Conservation (phyloP, 192 early-diverging fungal species). For the Glomus cerebriforme region DNA sequence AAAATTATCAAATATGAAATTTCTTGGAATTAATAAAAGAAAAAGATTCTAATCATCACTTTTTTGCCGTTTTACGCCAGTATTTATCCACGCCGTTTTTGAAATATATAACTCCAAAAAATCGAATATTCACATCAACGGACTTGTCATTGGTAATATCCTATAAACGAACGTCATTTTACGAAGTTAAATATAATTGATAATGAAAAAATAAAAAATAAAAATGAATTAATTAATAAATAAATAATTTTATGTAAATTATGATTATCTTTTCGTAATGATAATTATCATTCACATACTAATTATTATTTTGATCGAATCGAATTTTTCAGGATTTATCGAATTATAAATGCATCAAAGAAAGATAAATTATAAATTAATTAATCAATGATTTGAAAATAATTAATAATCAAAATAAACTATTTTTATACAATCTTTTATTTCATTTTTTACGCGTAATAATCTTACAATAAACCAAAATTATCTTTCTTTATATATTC, state of each 20-base stretch:
- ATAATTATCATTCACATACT: no score
- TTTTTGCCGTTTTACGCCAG: slow-evolving; percentile 78
- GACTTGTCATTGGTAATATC: slow-evolving; percentile 74
- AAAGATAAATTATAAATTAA: neutral
- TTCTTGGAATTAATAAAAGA: neutral
- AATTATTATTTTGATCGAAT: no score
- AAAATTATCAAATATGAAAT: neutral
- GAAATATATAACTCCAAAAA: slow-evolving; percentile 75
- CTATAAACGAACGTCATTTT: slow-evolving; percentile 39
- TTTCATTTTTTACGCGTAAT: no score
- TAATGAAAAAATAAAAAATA: no score
- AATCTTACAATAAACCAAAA: no score
- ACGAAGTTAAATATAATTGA: no score
- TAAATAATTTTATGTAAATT: no score
- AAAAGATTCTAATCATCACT: slow-evolving; percentile 41
- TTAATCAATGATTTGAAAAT: no score
- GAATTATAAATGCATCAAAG: neutral
- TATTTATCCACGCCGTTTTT: slow-evolving; percentile 93
- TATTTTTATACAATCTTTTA: no score
- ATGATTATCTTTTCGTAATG: no score
- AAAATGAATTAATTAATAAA: no score
- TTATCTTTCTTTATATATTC: no score
- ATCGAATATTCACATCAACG: slow-evolving; percentile 66
- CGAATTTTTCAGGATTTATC: neutral
- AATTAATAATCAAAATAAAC: neutral